phyloP scores from a whole-genome alignment of 2,329 filamentous ascomycete species.

The Paraphaeosphaeria sporulosa region DNA sequence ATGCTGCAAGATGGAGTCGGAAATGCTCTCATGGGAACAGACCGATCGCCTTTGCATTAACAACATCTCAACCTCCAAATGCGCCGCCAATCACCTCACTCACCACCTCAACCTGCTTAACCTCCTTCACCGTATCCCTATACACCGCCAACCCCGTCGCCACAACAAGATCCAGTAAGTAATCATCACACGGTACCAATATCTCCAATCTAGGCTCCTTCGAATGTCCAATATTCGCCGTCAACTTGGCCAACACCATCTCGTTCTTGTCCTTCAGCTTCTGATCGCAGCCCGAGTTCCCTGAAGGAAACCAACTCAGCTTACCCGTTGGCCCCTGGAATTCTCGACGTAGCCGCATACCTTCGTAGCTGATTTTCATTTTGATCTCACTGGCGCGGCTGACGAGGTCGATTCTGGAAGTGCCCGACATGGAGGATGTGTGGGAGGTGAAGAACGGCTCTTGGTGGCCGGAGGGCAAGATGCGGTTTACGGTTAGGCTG shows the following conservation, averaged over 20 bases:
- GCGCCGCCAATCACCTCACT: neutral
- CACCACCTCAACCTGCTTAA: neutral
- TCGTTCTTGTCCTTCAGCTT: constrained; percentile 3
- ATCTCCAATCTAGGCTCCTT: neutral
- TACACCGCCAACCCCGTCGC: constrained; percentile 5
- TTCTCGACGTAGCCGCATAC: neutral
- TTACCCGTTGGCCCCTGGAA: constrained; percentile 1
- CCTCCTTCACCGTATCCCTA: neutral
- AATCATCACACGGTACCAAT: neutral
- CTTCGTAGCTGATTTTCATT: neutral
- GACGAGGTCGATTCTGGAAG: neutral
- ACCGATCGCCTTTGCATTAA: neutral
- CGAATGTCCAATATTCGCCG: neutral
- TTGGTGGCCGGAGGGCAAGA: neutral
- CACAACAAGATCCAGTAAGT: neutral
- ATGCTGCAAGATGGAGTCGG: neutral
- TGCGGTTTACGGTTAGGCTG: constrained; percentile 1
- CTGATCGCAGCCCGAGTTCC: neutral
- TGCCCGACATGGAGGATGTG: constrained; percentile 1
- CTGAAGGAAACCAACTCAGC: constrained; percentile 1
- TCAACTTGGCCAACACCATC: neutral
- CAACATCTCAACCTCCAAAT: neutral
- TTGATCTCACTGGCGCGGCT: neutral
- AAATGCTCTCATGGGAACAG: neutral
- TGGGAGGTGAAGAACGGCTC: neutral